Base-by-base conservation (phyloP, 495 filamentous ascomycete genomes). In the Aspergillus funiculosus region DNA sequence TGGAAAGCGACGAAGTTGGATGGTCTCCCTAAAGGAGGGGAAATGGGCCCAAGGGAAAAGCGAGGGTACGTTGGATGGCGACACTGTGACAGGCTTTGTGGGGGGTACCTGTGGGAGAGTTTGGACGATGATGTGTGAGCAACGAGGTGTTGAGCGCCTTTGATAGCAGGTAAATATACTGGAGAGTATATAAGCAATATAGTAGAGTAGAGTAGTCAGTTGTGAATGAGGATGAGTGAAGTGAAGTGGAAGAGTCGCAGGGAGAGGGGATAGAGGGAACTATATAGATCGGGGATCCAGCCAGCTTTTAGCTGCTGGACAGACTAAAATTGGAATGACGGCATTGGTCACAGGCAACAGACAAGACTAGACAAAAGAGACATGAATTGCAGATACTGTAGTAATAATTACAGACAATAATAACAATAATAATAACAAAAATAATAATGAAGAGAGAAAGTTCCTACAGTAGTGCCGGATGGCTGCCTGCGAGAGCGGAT, bases 41-140 rank as follows among this genome's bases (percentile, higher is more conserved):
- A 44, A 46, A 20, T 50, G 44, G 13, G 56, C 61, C 46, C 57
- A 49, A 35, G 60, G 39, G 36, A 52, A 48, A 40, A 59, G 63
- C 9, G 55, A 60, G 11, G 57, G 24, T n/a, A 18, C 6, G 20
- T 37, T 29, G 21, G 30, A 54, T 30, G 59, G 62, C 50, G 66
- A 68, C 66, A 70, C 48, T 1, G 58, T 68, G 66, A 58, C 56
- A 52, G 63, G 35, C n/a, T n/a, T n/a, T n/a, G n/a, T n/a, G n/a
- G n/a, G n/a, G n/a, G n/a, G n/a, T n/a, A n/a, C n/a, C n/a, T n/a
- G n/a, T n/a, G n/a, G n/a, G n/a, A n/a, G n/a, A n/a, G n/a, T n/a
- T n/a, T n/a, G n/a, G n/a, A n/a, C n/a, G n/a, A n/a, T n/a, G n/a
- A n/a, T n/a, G n/a, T n/a, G n/a, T n/a, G n/a, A n/a, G n/a, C n/a